phyloP scores from a whole-genome alignment of 2,329 filamentous ascomycete genomes.

The Paraphaeosphaeria sporulosa region DNA sequence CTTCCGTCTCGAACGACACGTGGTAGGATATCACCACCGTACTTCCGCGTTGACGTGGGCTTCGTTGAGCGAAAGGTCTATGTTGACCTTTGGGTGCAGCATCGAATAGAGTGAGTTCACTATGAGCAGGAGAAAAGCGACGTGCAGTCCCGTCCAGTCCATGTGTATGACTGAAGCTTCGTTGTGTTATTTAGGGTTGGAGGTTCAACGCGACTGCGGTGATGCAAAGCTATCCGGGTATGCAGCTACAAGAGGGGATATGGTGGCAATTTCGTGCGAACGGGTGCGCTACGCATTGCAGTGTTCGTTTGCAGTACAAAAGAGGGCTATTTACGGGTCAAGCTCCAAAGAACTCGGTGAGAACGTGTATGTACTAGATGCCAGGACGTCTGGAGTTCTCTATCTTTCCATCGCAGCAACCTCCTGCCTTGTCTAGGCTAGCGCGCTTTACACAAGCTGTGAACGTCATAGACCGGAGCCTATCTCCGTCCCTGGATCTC shows the following conservation, averaged over 20 bases:
- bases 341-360: background rate
- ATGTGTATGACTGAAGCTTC: too few relatives aligned
- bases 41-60: too few relatives aligned
- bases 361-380: slow-evolving; percentile 6
- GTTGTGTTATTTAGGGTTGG: too few relatives aligned
- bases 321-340: background rate
- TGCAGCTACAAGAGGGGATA: background rate
- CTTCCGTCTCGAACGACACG: background rate
- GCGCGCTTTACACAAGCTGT: background rate
- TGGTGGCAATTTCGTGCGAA: background rate
- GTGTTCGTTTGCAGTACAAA: background rate
- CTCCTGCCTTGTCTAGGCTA: background rate
- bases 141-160: too few relatives aligned
- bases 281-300: background rate
- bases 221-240: background rate
- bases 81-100: too few relatives aligned
- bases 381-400: background rate
- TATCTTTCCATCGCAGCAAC: background rate
- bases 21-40: too few relatives aligned
- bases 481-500: background rate
- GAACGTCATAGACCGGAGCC: background rate
- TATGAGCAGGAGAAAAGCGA: too few relatives aligned
- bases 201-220: background rate
- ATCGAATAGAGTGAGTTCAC: too few relatives aligned
- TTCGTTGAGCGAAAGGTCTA: too few relatives aligned